Evolutionary conservation across 768 basidiomycete genomes (phyloP), one percentile per base, ranked within the genome.

Genomic region (Lyophyllum atratum): DNA sequence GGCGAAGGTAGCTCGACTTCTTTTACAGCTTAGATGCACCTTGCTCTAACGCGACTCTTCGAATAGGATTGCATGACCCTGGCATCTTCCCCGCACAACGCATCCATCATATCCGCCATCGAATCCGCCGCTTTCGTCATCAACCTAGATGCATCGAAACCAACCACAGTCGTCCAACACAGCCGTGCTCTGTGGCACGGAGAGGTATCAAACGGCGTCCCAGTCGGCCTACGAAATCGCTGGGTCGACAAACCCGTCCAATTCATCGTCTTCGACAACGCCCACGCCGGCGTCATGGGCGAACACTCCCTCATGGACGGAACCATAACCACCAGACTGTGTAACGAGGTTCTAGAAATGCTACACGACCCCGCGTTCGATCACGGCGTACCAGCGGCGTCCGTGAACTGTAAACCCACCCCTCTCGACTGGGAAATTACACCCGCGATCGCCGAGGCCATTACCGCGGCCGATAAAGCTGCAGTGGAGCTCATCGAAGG

Each of bases 301-400:
- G 95, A 98, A 70, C 95, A 94, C 69, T 92, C 90, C 17, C 78
- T 91, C 56, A 94, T 94, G 92, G 92, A 94, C 64, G 92, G 92
- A 33, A 93, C 92, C 15, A 93, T 93, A 3, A 89, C 85, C 14
- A 84, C 82, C 24, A 81, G 91, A 21, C 68, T 92, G 63, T 88
- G 85, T 62, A 87, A 93, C 65, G 80, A 85, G n/a, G 75, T 92
- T 33, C 78, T 93, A 59, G 79, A 79, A 56, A 78, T 78, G 66
- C 71, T 93, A 25, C 77, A 83, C 21, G 70, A 80, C 59, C 81
- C 81, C 19, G 60, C 72, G 17, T 93, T 92, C 59, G 87, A 92
- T 64, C 80, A 85, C 44, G 86, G 86, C 24, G 34, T 75, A 11
- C 53, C 76, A 14, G 52, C 64, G 10, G 57, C 69, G 15, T 48